phyloP scores from a whole-genome alignment of 306 rosid species.

The Ormosia emarginata region DNA sequence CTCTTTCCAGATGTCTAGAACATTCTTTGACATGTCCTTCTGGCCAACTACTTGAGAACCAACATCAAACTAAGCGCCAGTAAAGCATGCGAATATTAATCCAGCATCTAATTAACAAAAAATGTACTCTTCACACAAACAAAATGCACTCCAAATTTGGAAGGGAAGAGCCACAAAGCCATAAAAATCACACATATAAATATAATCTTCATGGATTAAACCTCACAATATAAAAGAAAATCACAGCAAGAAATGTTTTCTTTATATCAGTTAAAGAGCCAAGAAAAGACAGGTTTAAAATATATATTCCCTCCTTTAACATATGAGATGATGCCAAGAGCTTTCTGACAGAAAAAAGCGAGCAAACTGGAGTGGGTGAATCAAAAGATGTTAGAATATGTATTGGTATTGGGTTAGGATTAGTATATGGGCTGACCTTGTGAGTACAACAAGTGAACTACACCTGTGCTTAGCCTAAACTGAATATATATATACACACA shows the following conservation, averaged over 20 bases:
- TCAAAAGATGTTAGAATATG: background rate
- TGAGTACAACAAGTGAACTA: background rate
- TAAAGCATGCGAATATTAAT: slow-evolving; percentile 25
- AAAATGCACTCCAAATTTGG: background rate
- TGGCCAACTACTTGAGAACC: slow-evolving; percentile 89
- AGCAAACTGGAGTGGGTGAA: background rate
- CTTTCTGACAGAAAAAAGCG: background rate
- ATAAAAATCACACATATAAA: background rate
- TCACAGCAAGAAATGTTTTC: background rate
- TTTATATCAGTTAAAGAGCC: background rate
- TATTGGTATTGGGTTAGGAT: background rate
- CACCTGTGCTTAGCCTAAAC: background rate
- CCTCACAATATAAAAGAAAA: background rate
- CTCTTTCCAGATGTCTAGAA: slow-evolving; percentile 88
- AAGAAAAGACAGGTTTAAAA: background rate
- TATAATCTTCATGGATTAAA: background rate
- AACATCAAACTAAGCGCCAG: slow-evolving; percentile 61
- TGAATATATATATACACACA: no score
- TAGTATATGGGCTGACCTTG: background rate
- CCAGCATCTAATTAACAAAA: slow-evolving; percentile 8
- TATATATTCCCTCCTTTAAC: background rate
- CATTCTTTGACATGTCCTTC: slow-evolving; percentile 73
- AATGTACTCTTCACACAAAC: background rate
- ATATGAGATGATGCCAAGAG: background rate
- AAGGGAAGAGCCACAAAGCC: background rate